Evolutionary conservation across 495 filamentous ascomycete genomes (phyloP), one percentile per base, ranked within the genome.

Genomic region (Penicillium canariense): DNA sequence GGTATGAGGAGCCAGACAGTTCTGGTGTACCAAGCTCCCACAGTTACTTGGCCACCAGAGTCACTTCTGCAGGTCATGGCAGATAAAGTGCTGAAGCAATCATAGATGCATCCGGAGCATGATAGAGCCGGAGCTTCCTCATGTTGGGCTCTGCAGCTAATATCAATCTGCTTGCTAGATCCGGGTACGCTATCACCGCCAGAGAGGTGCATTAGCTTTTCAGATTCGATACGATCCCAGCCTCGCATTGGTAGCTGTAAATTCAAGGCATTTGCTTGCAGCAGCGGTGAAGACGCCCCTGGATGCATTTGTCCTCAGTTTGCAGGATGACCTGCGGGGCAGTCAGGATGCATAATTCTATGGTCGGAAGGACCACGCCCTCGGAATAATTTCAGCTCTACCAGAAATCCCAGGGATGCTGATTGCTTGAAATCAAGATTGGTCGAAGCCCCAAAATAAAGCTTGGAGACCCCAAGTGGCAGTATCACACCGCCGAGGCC

Each of bases 401-500:
- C 30, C 18, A 31, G 9, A 25, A 42, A 23, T 3, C 4, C 11
- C 3, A 42, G 22, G 12, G 11, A 5, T 42, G 30, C 5, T 17
- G 5, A 8, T 27, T 26, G 18, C 17, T 28, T 9, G 18, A 39
- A 15, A 26, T 50, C 34, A 17, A 39, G 5, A 38, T 32, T 5
- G 15, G 14, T 25, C 17, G 11, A 18, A 12, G 23, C 9, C 18
- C 22, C 12, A 34, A n/a, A n/a, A 55, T 22, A 39, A 5, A 25
- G 34, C 17, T n/a, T 17, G 23, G 47, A 30, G 27, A 39, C 7
- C 10, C 28, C 17, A 23, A 32, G 45, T 30, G 58, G 64, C 61
- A 69, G 62, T 58, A 70, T 65, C 56, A 62, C 54, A 66, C 68
- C 63, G 59, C 63, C 68, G 39, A 55, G 43, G 36, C 55, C 54